Conservation (phyloP, 1,284 basidiomycete genomes). For the Cystobasidiaceae sp. region DNA sequence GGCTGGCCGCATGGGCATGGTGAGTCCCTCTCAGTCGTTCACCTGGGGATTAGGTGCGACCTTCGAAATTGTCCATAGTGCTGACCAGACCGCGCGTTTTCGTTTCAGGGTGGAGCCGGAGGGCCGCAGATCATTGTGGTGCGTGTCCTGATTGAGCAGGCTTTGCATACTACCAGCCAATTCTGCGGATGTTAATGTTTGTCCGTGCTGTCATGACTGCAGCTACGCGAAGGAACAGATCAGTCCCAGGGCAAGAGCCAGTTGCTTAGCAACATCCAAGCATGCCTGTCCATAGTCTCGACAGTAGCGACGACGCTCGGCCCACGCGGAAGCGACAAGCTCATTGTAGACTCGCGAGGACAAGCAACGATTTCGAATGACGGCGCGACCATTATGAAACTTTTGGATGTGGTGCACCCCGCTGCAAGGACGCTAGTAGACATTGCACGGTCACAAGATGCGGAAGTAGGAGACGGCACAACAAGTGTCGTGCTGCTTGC, state of each 20-base stretch:
- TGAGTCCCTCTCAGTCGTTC: slow-evolving; percentile 40
- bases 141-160: neutral
- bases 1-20: slow-evolving; percentile 30
- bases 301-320: slow-evolving; percentile 93
- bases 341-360: slow-evolving; percentile 48
- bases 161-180: too few species aligned
- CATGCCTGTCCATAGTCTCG: slow-evolving; percentile 83
- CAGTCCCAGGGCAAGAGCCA: slow-evolving; percentile 92
- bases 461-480: slow-evolving; percentile 98
- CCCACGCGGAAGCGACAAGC: slow-evolving; percentile 71
- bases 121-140: slow-evolving; percentile 23
- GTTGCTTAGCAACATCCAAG: slow-evolving; percentile 84
- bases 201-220: neutral
- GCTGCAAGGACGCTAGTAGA: slow-evolving; percentile 86
- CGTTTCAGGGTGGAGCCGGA: neutral
- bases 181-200: neutral
- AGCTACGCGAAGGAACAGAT: slow-evolving; percentile 66
- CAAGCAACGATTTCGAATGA: slow-evolving; percentile 99
- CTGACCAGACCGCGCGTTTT: slow-evolving; percentile 33
- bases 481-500: slow-evolving; percentile 99
- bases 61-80: slow-evolving; percentile 5
- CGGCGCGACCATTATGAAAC: slow-evolving; percentile 89
- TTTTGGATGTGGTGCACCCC: slow-evolving; percentile 71
- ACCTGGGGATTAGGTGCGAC: slow-evolving; percentile 43
- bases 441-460: slow-evolving; percentile 91